These are phyloP conservation scores for Batkoa obscura DNA, from an alignment of 371 early-diverging fungal genomes.

Conservation along the genomic window DNA sequence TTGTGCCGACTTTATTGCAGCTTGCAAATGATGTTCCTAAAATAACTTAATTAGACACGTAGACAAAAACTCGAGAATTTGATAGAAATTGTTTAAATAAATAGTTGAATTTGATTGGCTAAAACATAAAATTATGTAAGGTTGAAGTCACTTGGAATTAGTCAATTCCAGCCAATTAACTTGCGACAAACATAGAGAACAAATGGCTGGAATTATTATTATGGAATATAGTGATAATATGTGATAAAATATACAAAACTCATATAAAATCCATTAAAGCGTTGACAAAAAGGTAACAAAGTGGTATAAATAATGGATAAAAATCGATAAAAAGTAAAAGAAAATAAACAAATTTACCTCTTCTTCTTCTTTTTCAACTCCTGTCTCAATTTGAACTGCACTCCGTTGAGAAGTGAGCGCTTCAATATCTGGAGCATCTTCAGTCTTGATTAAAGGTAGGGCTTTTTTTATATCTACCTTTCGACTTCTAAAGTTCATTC, in stretches of 20 bases:
- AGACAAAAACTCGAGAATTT: not conserved
- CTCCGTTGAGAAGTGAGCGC: slow-evolving; percentile 45
- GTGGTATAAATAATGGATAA: not conserved
- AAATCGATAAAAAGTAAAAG: no score
- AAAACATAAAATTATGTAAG: not conserved
- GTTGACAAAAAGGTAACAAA: not conserved
- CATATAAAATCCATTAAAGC: no score
- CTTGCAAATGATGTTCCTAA: slow-evolving; percentile 89
- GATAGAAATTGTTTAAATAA: no score
- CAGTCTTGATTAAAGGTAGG: slow-evolving; percentile 56
- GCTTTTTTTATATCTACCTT: slow-evolving; percentile 74
- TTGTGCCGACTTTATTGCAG: slow-evolving; percentile 64
- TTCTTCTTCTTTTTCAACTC: slow-evolving; percentile 53
- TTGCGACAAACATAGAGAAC: not conserved
- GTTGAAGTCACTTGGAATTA: not conserved
- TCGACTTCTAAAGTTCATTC: slow-evolving; percentile 47
- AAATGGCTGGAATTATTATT: not conserved
- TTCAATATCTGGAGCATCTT: slow-evolving; percentile 71
- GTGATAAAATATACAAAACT: no score
- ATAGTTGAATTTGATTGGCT: no score
- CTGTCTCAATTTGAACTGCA: slow-evolving; percentile 46
- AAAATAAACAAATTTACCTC: slow-evolving; percentile 21
- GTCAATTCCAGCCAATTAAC: not conserved
- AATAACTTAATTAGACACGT: not conserved
- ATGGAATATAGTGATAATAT: not conserved